Percentiles rank a stretch among this genome's conserved stretches.
Evolutionary conservation across 2,329 filamentous ascomycete genomes (phyloP).

Genomic region (Cladosporium sp.): DNA sequence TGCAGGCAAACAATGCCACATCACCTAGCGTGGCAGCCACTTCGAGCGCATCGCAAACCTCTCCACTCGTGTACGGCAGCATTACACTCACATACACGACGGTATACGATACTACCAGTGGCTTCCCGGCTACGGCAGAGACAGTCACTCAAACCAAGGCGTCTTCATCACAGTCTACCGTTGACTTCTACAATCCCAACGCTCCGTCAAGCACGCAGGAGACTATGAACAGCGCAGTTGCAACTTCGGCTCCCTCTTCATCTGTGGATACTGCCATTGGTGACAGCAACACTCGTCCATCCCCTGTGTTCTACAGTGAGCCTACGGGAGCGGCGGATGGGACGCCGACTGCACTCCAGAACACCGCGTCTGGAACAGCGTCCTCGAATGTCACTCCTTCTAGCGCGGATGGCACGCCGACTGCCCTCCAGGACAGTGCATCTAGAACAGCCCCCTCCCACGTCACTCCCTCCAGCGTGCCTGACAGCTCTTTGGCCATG

Average conservation of each 20-base stretch:
- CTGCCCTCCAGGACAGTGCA: not conserved
- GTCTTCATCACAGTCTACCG: constrained; percentile 2
- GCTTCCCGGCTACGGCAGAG: constrained; percentile 15
- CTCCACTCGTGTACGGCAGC: constrained; percentile 10
- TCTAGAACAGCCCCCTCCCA: constrained; percentile 1
- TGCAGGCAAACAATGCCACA: not conserved
- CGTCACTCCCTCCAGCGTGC: constrained; percentile 24
- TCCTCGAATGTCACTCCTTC: constrained; percentile 16
- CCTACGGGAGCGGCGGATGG: not conserved
- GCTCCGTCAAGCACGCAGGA: constrained; percentile 8
- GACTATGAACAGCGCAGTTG: not conserved
- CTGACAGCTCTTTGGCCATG: constrained; percentile 29
- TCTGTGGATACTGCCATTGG: not conserved
- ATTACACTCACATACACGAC: constrained; percentile 15
- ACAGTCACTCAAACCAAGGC: not conserved
- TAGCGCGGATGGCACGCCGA: constrained; percentile 8
- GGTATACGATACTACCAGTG: constrained; percentile 7
- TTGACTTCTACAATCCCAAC: constrained; percentile 17
- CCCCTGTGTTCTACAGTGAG: constrained; percentile 10
- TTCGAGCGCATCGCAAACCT: not conserved
- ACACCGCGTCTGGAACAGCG: not conserved
- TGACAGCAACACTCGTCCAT: constrained; percentile 11
- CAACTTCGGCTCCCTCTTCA: not conserved
- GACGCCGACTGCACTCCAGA: not conserved
- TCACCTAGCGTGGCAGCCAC: not conserved